phyloP scores from a whole-genome alignment of 108 stramenopile species.

The Pseudonitzschia multiseries region DNA sequence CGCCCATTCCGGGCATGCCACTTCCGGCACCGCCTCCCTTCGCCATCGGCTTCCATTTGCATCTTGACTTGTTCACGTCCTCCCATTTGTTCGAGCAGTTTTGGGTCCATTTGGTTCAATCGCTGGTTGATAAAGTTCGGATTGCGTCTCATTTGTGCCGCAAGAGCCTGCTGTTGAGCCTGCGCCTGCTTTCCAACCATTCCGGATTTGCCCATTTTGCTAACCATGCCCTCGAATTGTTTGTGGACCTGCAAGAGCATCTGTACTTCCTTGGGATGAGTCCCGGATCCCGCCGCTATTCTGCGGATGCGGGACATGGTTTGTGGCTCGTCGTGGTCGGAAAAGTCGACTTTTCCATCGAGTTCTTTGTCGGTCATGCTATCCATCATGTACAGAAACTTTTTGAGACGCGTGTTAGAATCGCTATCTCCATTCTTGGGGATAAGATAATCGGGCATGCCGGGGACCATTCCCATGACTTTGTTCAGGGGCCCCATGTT shows the following conservation, averaged over 20 bases:
- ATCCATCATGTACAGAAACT: slow-evolving; percentile 97
- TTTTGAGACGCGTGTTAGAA: slow-evolving; percentile 66
- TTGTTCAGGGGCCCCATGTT: slow-evolving; percentile 90
- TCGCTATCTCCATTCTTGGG: slow-evolving; percentile 71
- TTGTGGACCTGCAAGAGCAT: slow-evolving; percentile 86
- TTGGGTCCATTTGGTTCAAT: slow-evolving; percentile 84
- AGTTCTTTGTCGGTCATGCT: slow-evolving; percentile 94
- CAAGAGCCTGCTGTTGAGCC: slow-evolving; percentile 71
- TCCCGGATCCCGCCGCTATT: slow-evolving; percentile 91
- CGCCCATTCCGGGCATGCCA: too few species aligned
- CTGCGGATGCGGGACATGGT: slow-evolving; percentile 71
- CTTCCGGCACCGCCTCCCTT: slow-evolving; percentile 43
- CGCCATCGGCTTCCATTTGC: slow-evolving; percentile 74
- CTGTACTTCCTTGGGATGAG: slow-evolving; percentile 84
- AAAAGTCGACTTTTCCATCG: slow-evolving; percentile 88
- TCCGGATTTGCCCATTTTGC: slow-evolving; percentile 91
- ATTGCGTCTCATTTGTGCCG: slow-evolving; percentile 83
- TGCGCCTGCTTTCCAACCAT: slow-evolving; percentile 82
- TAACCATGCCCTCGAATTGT: slow-evolving; percentile 88
- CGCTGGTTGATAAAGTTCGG: slow-evolving; percentile 79
- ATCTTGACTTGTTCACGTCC: slow-evolving; percentile 46
- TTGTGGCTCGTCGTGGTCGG: slow-evolving; percentile 47
- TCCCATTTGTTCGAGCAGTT: slow-evolving; percentile 84
- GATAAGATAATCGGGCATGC: slow-evolving; percentile 84
- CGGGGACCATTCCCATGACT: slow-evolving; percentile 96